A percentile compares a stretch with the other conserved stretches of the same genome.
Conservation (phyloP, 192 early-diverging fungal genomes). For the Rhizophagus clarus region DNA sequence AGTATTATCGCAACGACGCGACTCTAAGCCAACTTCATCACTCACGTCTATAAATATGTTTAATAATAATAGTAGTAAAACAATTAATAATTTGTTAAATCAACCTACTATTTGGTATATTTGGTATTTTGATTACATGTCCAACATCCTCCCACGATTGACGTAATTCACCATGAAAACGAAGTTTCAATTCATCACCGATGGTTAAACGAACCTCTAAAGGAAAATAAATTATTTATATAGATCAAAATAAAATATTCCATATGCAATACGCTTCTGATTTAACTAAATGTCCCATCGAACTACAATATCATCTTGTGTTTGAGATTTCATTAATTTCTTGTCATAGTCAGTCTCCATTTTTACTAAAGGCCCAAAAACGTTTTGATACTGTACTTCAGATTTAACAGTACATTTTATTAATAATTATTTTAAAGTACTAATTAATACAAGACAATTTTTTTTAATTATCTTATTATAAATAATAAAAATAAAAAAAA, state of each 20-base stretch:
- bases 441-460: too few species aligned
- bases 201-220: slow-evolving; percentile 85
- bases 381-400: slow-evolving; percentile 97
- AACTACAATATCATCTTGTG: slow-evolving; percentile 91
- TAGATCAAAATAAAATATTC: background rate
- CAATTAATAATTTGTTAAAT: background rate
- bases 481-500: too few species aligned
- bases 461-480: too few species aligned
- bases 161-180: slow-evolving; percentile 85
- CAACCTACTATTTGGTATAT: slow-evolving; percentile 78
- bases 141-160: slow-evolving; percentile 84
- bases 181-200: slow-evolving; percentile 90
- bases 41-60: slow-evolving; percentile 61
- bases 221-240: background rate
- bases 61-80: background rate
- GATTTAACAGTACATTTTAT: too few species aligned
- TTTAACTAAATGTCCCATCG: slow-evolving; percentile 97
- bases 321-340: slow-evolving; percentile 88
- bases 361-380: slow-evolving; percentile 92
- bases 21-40: slow-evolving; percentile 95
- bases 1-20: slow-evolving; percentile 63
- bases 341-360: slow-evolving; percentile 94
- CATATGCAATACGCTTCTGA: slow-evolving; percentile 81
- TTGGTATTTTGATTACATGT: slow-evolving; percentile 95
- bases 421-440: too few species aligned